Conservation (phyloP, 768 basidiomycete species). For the Lanmaoa rubissima region DNA sequence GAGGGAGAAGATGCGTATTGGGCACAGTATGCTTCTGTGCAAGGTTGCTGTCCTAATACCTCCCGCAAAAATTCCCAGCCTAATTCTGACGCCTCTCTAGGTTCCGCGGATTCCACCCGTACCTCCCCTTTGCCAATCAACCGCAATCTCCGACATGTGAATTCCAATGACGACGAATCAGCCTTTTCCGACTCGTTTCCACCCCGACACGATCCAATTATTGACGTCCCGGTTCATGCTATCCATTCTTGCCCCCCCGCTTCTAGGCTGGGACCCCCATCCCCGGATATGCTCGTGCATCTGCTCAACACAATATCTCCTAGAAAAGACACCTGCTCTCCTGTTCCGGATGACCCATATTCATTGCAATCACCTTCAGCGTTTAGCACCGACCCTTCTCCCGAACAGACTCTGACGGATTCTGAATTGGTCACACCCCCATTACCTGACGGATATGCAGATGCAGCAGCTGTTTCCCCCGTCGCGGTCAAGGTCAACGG, state of each 20-base stretch:
- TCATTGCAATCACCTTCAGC: conserved; percentile 5
- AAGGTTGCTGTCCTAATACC: conserved; percentile 46
- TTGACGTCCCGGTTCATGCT: conserved; percentile 17
- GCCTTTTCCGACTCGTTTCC: not conserved
- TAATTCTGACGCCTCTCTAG: conserved; percentile 34
- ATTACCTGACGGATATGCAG: conserved; percentile 6
- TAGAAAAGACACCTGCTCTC: conserved; percentile 17
- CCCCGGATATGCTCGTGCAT: conserved; percentile 22
- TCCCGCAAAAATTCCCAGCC: conserved; percentile 1
- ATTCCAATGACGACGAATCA: conserved; percentile 4
- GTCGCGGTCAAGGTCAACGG: conserved; percentile 13
- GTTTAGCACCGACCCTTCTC: conserved; percentile 6
- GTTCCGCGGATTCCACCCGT: conserved; percentile 69
- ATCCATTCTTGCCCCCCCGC: conserved; percentile 15
- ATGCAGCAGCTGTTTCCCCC: conserved; percentile 16
- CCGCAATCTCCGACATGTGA: conserved; percentile 25
- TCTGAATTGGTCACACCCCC: conserved; percentile 28
- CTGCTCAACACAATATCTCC: conserved; percentile 30
- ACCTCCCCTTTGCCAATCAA: conserved; percentile 45
- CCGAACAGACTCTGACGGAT: conserved; percentile 17
- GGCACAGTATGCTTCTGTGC: conserved; percentile 69
- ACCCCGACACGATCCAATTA: conserved; percentile 5
- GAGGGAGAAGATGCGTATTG: conserved; percentile 65
- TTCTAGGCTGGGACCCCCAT: conserved; percentile 23
- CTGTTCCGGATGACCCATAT: conserved; percentile 8